These are phyloP conservation scores for Cunninghamia lanceolata DNA, from an alignment of 75 land plant species.

Conservation along the genomic window DNA sequence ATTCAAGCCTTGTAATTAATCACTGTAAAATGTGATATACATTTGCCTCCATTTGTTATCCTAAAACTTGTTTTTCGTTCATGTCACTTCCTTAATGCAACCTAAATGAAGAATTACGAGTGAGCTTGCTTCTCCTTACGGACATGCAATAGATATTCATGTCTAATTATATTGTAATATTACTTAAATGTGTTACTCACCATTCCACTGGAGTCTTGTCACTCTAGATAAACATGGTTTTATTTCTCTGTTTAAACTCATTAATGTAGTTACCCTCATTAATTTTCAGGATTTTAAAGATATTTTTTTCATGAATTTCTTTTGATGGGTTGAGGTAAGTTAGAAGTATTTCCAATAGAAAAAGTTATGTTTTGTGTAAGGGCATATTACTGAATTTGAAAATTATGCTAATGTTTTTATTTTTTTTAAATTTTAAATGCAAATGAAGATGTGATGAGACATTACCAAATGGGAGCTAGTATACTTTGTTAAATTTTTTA, in stretches of 20 bases:
- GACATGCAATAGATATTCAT: neutral
- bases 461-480: neutral
- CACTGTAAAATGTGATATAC: too few species aligned
- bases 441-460: neutral
- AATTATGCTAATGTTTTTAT: neutral
- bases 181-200: neutral
- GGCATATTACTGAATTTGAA: neutral
- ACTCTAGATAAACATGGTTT: neutral
- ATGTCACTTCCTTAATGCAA: neutral
- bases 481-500: neutral
- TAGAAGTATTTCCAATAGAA: neutral
- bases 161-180: neutral
- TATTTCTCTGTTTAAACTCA: neutral
- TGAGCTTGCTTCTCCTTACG: neutral
- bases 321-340: neutral
- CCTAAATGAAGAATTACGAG: neutral
- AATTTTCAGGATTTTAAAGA: neutral
- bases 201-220: neutral
- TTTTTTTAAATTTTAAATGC: neutral
- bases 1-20: too few species aligned
- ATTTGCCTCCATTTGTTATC: too few species aligned
- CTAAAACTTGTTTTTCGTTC: neutral
- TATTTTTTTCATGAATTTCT: neutral
- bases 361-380: neutral
- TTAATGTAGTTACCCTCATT: neutral